phyloP scores from a whole-genome alignment of 768 basidiomycete species.

The Imleria badia region DNA sequence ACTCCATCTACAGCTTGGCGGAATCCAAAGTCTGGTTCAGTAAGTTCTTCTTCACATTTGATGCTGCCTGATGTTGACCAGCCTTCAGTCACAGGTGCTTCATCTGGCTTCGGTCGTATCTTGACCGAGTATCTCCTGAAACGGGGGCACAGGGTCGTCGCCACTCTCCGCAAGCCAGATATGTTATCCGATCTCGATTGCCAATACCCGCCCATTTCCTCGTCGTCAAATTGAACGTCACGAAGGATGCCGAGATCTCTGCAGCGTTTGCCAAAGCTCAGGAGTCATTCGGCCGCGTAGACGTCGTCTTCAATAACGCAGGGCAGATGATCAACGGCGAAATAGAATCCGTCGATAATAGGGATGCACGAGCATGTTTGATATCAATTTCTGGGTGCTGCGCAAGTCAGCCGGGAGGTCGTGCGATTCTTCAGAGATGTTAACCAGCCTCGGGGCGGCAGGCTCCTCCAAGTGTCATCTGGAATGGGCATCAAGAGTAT shows the following conservation, averaged over 20 bases:
- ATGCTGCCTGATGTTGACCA: not conserved
- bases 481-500: slow-evolving; percentile 14
- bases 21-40: slow-evolving; percentile 6
- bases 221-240: slow-evolving; percentile 35
- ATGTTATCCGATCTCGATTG: slow-evolving; percentile 28
- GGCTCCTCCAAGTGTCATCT: slow-evolving; percentile 37
- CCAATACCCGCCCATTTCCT: slow-evolving; percentile 25
- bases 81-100: slow-evolving; percentile 38
- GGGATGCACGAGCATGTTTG: slow-evolving; percentile 37
- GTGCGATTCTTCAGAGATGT: slow-evolving; percentile 37
- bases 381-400: slow-evolving; percentile 37
- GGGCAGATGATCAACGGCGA: slow-evolving; percentile 30
- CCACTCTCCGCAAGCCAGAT: slow-evolving; percentile 43
- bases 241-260: slow-evolving; percentile 21
- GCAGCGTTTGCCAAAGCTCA: slow-evolving; percentile 30
- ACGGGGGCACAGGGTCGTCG: slow-evolving; percentile 39
- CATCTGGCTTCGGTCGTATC: slow-evolving; percentile 40
- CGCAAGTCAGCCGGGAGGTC: slow-evolving; percentile 31
- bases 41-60: not conserved
- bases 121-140: slow-evolving; percentile 34
- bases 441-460: slow-evolving; percentile 36
- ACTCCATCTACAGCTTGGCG: not conserved
- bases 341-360: slow-evolving; percentile 34
- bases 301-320: slow-evolving; percentile 41
- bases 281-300: slow-evolving; percentile 35